Evolutionary conservation across 2,329 filamentous ascomycete species (phyloP).

Genomic region (Fusarium miscanthi): DNA sequence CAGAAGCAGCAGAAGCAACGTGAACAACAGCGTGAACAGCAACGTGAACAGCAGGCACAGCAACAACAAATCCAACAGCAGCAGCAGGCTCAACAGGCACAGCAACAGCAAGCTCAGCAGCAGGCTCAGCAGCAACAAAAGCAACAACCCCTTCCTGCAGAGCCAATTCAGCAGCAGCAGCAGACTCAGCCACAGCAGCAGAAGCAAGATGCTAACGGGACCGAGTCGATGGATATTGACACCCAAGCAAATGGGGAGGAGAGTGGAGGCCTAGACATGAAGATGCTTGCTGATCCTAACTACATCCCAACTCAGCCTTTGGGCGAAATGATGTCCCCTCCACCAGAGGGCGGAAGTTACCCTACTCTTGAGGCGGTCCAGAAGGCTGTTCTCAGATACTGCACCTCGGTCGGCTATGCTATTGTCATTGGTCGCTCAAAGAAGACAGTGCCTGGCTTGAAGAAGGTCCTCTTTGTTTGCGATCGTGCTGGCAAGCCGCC

Average conservation of each 20-base stretch:
- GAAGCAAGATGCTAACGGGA: conserved; percentile 56
- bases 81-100: conserved; percentile 42
- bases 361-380: conserved; percentile 73
- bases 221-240: conserved; percentile 66
- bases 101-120: conserved; percentile 43
- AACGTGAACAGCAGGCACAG: conserved; percentile 43
- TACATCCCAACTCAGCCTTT: conserved; percentile 66
- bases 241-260: conserved; percentile 61
- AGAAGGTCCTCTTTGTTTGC: conserved; percentile 75
- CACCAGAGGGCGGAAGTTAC: conserved; percentile 72
- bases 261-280: conserved; percentile 58
- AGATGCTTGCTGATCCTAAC: conserved; percentile 60
- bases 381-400: conserved; percentile 72
- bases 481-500: conserved; percentile 73
- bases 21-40: conserved; percentile 51
- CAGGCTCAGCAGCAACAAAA: conserved; percentile 46
- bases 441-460: conserved; percentile 73
- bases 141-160: conserved; percentile 49
- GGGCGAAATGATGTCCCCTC: conserved; percentile 70
- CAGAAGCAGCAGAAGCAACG: conserved; percentile 46
- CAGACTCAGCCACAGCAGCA: conserved; percentile 52
- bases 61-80: conserved; percentile 45
- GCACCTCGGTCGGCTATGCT: conserved; percentile 74
- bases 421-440: conserved; percentile 76
- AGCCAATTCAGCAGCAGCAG: conserved; percentile 44